Percentiles rank a stretch among this genome's conserved stretches.
Evolutionary conservation across 257 asterid genomes (phyloP).

Genomic region (Linaria vulgaris): DNA sequence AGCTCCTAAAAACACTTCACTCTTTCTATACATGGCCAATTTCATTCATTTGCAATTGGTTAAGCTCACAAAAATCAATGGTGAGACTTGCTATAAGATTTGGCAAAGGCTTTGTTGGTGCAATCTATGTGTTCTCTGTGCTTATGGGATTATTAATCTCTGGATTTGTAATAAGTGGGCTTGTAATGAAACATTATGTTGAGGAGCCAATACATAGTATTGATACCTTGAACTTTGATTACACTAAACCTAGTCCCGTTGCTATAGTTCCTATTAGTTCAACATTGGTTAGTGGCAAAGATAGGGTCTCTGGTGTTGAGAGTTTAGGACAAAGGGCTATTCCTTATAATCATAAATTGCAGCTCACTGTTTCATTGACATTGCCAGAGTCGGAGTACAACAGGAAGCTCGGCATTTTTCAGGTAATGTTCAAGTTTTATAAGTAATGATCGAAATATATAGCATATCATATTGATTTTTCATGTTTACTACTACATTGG

Average conservation of each 20-base stretch:
- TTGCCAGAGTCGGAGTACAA: constrained; percentile 69
- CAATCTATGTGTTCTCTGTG: constrained; percentile 42
- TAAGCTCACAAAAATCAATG: constrained; percentile 32
- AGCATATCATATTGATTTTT: no score
- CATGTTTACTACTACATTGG: no score
- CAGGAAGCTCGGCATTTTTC: constrained; percentile 60
- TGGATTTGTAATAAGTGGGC: constrained; percentile 41
- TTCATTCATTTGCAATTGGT: constrained; percentile 28
- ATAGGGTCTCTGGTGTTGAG: constrained; percentile 5
- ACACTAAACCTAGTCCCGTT: constrained; percentile 54
- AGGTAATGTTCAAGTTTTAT: constrained; percentile 35
- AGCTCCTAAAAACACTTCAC: constrained; percentile 27
- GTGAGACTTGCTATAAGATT: constrained; percentile 36
- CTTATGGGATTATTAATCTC: constrained; percentile 40
- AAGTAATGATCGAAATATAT: no score
- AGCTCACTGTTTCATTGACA: constrained; percentile 46
- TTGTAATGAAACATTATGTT: constrained; percentile 37
- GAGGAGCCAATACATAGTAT: constrained; percentile 48
- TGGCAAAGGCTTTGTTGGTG: constrained; percentile 41
- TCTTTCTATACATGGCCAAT: constrained; percentile 21
- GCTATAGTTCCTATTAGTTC: constrained; percentile 46
- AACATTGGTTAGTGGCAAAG: constrained; percentile 6
- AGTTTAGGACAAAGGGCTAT: constrained; percentile 23
- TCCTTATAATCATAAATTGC: constrained; percentile 44
- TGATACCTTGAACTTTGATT: constrained; percentile 52